Evolutionary conservation across 176 grass and related monocot species (phyloP), one percentile per base, ranked within the genome.

Genomic region (Ensete glaucum): DNA sequence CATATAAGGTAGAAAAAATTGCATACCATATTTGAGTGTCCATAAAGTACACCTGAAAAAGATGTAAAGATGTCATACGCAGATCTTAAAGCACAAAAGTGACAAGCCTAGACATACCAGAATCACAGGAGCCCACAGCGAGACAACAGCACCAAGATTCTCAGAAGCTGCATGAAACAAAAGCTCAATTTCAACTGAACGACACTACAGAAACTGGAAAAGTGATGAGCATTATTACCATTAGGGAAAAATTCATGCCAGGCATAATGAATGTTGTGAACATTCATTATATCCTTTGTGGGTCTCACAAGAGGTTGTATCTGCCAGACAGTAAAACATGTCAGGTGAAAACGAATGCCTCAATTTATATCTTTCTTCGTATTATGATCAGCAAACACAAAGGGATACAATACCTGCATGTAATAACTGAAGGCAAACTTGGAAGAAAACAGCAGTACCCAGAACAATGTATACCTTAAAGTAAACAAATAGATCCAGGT

Each of bases 181-280:
- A 53, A 72, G 64, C 76, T 72, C 27, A 77, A 58, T 19, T 65
- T 52, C 69, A 70, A 21, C 71, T 80, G 62, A n/a, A 51, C 73
- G 49, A 67, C 11, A 11, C 27, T 14, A 57, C 16, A 24, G 14
- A 59, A 73, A 53, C 21, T 8, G 29, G 13, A 59, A 50, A 34
- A 34, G 27, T 21, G 17, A 25, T 53, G 16, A 52, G 51, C 26
- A 83, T 70, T 20, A n/a, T 50, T 93, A 97, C 94, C 88, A 78
- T 97, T 91, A 53, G 94, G 90, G 70, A 93, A 97, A 65, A 97
- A 97, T 71, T 97, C 94, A 49, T 97, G 94, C 94, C 94, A 97
- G 69, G 85, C 81, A 73, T 97, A 97, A 67, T 22, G 80, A 82
- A 97, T 86, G 79, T 91, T 91, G 76, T 64, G 85, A 80, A 97